Conservation (phyloP, 352 stramenopile species). For the Phytophthora kernoviae region DNA sequence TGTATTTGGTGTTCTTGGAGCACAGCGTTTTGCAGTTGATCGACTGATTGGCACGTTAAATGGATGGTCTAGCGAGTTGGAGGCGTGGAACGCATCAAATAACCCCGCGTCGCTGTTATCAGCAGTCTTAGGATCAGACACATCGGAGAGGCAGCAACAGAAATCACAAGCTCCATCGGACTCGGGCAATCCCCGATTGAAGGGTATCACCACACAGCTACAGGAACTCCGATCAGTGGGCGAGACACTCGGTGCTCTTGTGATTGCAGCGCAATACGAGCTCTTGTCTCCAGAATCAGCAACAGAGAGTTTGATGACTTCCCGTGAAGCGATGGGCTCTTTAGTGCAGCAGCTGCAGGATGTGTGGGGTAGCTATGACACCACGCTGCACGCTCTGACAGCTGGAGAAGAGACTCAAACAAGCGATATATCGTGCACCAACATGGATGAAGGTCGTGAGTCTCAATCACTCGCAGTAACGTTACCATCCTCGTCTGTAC, state of each 20-base stretch:
- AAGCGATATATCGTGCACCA: not conserved
- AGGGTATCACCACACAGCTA: slow-evolving; percentile 26
- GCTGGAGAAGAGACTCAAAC: slow-evolving; percentile 2
- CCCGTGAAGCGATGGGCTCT: slow-evolving; percentile 26
- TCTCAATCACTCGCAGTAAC: not conserved
- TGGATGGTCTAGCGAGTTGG: slow-evolving; percentile 19
- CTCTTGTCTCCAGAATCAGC: slow-evolving; percentile 13
- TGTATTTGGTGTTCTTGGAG: slow-evolving; percentile 15
- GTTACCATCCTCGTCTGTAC: not conserved
- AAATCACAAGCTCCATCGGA: slow-evolving; percentile 4
- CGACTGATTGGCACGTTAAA: slow-evolving; percentile 17
- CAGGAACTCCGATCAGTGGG: slow-evolving; percentile 47
- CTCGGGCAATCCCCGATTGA: slow-evolving; percentile 6
- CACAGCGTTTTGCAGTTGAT: slow-evolving; percentile 15
- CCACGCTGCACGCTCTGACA: slow-evolving; percentile 8
- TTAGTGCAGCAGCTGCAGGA: slow-evolving; percentile 29
- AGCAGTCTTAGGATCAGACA: not conserved
- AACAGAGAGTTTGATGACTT: slow-evolving; percentile 13
- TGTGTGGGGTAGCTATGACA: slow-evolving; percentile 31
- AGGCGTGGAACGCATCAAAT: slow-evolving; percentile 24
- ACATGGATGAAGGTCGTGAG: slow-evolving; percentile 4
- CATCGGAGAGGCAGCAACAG: slow-evolving; percentile 3
- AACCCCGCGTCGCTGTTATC: slow-evolving; percentile 12
- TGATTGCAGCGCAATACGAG: slow-evolving; percentile 50
- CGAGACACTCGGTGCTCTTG: slow-evolving; percentile 59